Conservation (phyloP, 2,329 filamentous ascomycete species). For the Calonectria hawksworthii region DNA sequence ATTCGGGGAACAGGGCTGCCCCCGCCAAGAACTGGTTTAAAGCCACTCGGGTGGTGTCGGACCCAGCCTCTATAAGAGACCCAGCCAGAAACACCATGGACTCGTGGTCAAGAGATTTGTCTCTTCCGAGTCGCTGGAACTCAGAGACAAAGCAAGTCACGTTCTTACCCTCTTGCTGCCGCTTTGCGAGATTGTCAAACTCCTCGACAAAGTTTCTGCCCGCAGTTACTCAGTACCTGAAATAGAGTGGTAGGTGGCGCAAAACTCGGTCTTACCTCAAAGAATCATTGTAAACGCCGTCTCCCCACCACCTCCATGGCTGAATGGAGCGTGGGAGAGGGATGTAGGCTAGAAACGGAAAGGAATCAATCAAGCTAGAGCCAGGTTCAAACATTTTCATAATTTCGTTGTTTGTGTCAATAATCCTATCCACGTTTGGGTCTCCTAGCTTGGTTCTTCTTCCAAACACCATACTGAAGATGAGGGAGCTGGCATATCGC, state of each 20-base stretch:
- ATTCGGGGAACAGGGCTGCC: not conserved
- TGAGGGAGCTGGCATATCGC: not conserved
- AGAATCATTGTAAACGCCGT: slow-evolving; percentile 3
- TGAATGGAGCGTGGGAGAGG: slow-evolving; percentile 16
- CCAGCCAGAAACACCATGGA: not conserved
- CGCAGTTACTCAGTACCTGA: not conserved
- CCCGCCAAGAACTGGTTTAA: not conserved
- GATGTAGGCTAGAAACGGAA: slow-evolving; percentile 4
- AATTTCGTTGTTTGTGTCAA: not conserved
- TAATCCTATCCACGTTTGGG: not conserved
- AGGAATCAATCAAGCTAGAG: slow-evolving; percentile 10
- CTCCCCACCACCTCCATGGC: slow-evolving; percentile 21
- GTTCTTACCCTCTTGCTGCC: not conserved
- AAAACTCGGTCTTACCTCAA: not conserved
- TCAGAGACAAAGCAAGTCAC: not conserved
- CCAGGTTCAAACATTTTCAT: not conserved
- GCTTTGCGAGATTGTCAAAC: not conserved
- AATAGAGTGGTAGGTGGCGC: not conserved
- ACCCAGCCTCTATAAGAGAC: not conserved
- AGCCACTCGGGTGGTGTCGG: not conserved
- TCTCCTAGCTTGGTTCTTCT: not conserved
- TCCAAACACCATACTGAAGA: not conserved
- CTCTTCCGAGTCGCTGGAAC: not conserved
- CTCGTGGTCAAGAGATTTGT: not conserved
- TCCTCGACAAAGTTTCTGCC: not conserved